Evolutionary conservation across 345 rosid genomes (phyloP).

Genomic region (Pelargonium nanum): DNA sequence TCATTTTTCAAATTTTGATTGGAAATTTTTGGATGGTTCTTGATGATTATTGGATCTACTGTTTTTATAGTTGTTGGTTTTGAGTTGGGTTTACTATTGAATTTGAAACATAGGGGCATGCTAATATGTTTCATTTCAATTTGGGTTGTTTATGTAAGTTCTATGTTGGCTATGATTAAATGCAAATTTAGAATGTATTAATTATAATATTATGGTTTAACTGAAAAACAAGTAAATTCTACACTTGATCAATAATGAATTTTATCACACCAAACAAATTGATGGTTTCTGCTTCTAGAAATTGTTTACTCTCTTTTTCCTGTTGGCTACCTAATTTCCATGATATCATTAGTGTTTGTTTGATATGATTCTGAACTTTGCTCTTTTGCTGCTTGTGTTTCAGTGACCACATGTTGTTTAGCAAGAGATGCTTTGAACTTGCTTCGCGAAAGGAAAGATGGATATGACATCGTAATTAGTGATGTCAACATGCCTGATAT

Average conservation of each 20-base stretch:
- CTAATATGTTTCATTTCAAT: not conserved
- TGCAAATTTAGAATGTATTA: not conserved
- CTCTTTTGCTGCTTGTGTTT: slow-evolving; percentile 12
- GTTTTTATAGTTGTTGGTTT: not conserved
- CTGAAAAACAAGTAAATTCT: too few relatives aligned
- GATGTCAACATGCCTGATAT: slow-evolving; percentile 99
- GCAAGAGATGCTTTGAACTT: slow-evolving; percentile 78
- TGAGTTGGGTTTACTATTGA: not conserved
- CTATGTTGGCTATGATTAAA: not conserved
- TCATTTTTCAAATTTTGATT: not conserved
- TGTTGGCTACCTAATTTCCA: too few relatives aligned
- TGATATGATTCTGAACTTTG: slow-evolving; percentile 7
- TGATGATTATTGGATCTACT: not conserved
- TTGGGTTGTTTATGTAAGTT: not conserved
- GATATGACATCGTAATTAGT: slow-evolving; percentile 87
- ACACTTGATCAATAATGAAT: too few relatives aligned
- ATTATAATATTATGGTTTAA: too few relatives aligned
- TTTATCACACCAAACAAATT: too few relatives aligned
- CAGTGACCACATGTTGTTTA: slow-evolving; percentile 79
- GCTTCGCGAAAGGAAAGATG: slow-evolving; percentile 79
- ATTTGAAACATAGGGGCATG: not conserved
- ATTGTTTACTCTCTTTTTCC: too few relatives aligned
- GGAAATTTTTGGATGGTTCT: not conserved
- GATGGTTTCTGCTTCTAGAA: too few relatives aligned
- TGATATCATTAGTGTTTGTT: not conserved